These are phyloP conservation scores for Paracorniculantispora psalliotae DNA, from an alignment of 2,329 filamentous ascomycete genomes.

Conservation along the genomic window DNA sequence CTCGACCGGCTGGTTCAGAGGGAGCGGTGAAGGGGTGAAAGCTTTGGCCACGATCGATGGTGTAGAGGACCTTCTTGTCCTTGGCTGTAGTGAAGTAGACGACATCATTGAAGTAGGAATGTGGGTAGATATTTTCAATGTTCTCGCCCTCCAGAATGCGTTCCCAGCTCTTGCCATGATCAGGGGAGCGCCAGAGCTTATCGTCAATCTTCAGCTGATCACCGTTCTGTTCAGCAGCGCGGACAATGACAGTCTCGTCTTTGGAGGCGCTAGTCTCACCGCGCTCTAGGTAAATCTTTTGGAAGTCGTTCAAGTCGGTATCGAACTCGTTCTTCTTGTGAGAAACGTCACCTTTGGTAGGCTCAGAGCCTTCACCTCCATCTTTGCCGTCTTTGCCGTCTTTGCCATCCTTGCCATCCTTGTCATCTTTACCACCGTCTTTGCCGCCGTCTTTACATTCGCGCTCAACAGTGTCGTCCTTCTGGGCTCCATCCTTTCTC, in stretches of 20 bases:
- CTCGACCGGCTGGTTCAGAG: conserved; percentile 42
- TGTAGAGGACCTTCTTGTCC: conserved; percentile 65
- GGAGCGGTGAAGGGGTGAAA: conserved; percentile 72
- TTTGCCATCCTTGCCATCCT: conserved; percentile 2
- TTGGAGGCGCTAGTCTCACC: conserved; percentile 56
- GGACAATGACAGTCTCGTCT: conserved; percentile 67
- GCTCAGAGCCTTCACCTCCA: conserved; percentile 27
- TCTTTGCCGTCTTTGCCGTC: background rate
- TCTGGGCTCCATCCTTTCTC: conserved; percentile 53
- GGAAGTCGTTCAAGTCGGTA: conserved; percentile 45
- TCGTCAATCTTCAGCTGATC: conserved; percentile 37
- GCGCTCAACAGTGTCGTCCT: conserved; percentile 68
- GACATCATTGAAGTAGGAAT: conserved; percentile 75
- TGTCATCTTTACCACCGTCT: conserved; percentile 61
- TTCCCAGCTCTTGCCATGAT: conserved; percentile 88
- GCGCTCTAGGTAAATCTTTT: conserved; percentile 74
- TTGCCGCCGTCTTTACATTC: conserved; percentile 52
- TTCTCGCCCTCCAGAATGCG: conserved; percentile 63
- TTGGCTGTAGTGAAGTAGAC: conserved; percentile 77
- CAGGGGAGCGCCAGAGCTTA: conserved; percentile 66
- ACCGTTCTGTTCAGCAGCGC: conserved; percentile 36
- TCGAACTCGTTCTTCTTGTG: conserved; percentile 59
- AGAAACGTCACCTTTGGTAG: conserved; percentile 62
- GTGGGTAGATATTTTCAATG: conserved; percentile 67
- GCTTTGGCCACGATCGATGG: conserved; percentile 68